Evolutionary conservation across 805 yeast genomes (phyloP), one percentile per base, ranked within the genome.

Genomic region (Wickerhamiella alocasiicola): DNA sequence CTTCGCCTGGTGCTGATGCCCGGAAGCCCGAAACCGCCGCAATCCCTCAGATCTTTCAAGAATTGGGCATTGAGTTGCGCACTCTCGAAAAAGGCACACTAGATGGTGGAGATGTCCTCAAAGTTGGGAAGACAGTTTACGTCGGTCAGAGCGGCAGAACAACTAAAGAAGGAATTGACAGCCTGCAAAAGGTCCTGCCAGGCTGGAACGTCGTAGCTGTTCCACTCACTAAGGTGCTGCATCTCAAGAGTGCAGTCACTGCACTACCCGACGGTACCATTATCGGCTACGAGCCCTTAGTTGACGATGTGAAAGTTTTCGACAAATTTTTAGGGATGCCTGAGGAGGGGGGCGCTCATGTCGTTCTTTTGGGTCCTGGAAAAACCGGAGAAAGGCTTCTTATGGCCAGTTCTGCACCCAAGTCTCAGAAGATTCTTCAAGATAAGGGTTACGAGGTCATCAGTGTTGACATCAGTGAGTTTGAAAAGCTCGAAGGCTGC

Each of bases 71-170:
- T 17, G 34, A 36, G 28, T 20, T 30, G 9, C 25, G 26, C 7
- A 20, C 19, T 2, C 27, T 36, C 25, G 33, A 28, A 16, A 29
- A 19, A 4, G 40, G 40, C 9, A 36, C 40, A 13, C 29, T 36
- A 2, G 40, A 36, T 21, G 40, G 40, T 12, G 40, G 40, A 17
- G 40, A 36, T 19, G 40, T 36, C n/a, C 34, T 36, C 29, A 36
- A 36, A 18, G 24, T 36, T 9, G 40, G 40, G 29, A 21, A 25
- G 11, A 36, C 40, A 4, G 40, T 36, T 23, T 36, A 36, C 19
- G 40, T 36, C n/a, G 40, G 40, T 25, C 12, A 28, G n/a, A 34
- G 40, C 18, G 40, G 40, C 23, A 33, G 40, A 11, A 36, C 40
- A 5, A 19, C 40, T 7, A 28, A 18, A 16, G 29, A 36, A 18